Evolutionary conservation across 306 rosid species (phyloP), one percentile per base, ranked within the genome.

Genomic region (Castanopsis chinensis): DNA sequence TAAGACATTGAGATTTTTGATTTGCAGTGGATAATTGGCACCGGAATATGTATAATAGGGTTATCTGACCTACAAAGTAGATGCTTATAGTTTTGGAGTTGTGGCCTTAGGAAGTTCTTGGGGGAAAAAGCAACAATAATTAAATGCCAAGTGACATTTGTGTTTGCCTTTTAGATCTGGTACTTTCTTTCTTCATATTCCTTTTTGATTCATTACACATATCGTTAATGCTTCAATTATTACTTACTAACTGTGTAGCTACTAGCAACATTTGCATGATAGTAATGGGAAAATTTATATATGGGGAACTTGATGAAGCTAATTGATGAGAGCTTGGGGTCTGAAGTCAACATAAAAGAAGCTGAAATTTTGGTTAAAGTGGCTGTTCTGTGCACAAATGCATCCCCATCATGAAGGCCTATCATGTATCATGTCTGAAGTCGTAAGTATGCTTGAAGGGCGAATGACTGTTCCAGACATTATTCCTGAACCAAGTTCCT

Each of bases 1-100:
- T 21, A 63, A 71, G 6, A 63, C 15, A 6, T 69, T 27, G 49
- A 30, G 30, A 6, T n/a, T 80, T 3, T 87, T 53, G 55, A 12
- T 23, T 43, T 88, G 78, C 82, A 92, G 96, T 69, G 96, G 93
- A 79, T 90, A 92, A 76, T 90, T 90, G 92, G 95, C 97, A 19
- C 91, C 95, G 0, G 95, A 92, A 86, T 92, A 90, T 77, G 95
- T 93, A 18, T 69, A 90, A 41, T 92, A 93, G 97, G 95, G 92
- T 72, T 78, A 86, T 53, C 87, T 92, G 14, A 86, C 91, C 6
- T 35, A 76, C 79, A 92, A 92, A 83, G 95, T 91, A 55, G 97
- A 92, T 77, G 95, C 89, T 60, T 92, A 90, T 78, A 90, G 97
- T 78, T 90, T 84, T 77, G 93, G 97, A 72, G 90, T 92, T 30